A percentile compares a stretch with the other conserved stretches of the same genome.
These are phyloP conservation scores for Phlyctochytrium planicorne DNA, from an alignment of 192 early-diverging fungal species.

Conservation along the genomic window DNA sequence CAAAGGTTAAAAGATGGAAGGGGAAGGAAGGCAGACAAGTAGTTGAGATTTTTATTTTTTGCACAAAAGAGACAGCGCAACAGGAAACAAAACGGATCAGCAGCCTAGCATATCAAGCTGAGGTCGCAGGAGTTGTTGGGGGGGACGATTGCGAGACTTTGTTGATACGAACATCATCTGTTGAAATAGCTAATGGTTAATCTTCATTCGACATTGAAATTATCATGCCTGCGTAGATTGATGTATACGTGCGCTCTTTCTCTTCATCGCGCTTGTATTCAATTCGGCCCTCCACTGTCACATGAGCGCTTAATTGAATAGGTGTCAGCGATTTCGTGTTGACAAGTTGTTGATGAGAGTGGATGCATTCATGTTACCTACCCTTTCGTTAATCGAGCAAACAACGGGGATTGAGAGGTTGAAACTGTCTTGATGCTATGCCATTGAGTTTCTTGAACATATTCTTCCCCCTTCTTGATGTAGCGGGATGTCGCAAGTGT, in stretches of 20 bases:
- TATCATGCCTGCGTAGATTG: background rate
- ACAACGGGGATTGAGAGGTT: background rate
- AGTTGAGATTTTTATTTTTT: too few species aligned
- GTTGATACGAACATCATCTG: too few species aligned
- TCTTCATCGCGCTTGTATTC: background rate
- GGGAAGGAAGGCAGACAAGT: too few species aligned
- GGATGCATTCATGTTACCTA: background rate
- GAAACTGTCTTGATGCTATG: slow-evolving; percentile 11
- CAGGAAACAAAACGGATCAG: too few species aligned
- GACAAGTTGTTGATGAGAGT: background rate
- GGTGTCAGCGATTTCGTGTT: background rate
- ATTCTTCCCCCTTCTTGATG: slow-evolving; percentile 13
- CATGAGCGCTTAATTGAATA: background rate
- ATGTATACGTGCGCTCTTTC: background rate
- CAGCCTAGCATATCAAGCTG: too few species aligned
- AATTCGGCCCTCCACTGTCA: background rate
- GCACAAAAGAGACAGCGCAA: too few species aligned
- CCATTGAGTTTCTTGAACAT: slow-evolving; percentile 25
- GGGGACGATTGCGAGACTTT: too few species aligned
- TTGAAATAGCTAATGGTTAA: too few species aligned
- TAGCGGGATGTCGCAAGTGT: slow-evolving; percentile 15
- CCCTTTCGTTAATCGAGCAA: background rate
- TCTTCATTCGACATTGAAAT: too few species aligned
- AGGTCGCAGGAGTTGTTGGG: too few species aligned
- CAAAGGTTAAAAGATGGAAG: too few species aligned